Conservation (phyloP, 768 basidiomycete genomes). For the Hygrocybe punicea region DNA sequence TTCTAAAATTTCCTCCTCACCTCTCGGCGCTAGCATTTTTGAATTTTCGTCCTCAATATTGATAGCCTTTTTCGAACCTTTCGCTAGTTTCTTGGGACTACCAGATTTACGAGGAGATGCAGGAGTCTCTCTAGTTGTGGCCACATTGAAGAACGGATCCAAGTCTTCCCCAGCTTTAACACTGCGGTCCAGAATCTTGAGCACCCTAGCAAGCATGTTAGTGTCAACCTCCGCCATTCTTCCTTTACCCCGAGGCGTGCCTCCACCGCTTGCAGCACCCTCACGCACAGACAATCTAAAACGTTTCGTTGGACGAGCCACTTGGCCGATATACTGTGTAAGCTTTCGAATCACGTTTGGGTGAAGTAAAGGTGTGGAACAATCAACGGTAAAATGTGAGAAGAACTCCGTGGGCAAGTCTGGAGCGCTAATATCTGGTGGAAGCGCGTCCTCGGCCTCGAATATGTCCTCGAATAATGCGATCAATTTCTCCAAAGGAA, state of each 20-base stretch:
- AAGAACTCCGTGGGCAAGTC: constrained; percentile 62
- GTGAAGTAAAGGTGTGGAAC: constrained; percentile 58
- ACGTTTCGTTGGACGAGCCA: constrained; percentile 67
- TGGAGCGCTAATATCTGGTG: constrained; percentile 49
- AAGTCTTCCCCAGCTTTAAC: constrained; percentile 73
- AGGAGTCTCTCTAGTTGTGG: constrained; percentile 12
- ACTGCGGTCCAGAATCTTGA: constrained; percentile 77
- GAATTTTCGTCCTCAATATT: constrained; percentile 37
- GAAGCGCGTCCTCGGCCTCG: constrained; percentile 70
- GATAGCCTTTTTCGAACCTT: constrained; percentile 35
- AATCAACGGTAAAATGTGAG: constrained; percentile 57
- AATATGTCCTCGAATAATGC: constrained; percentile 82
- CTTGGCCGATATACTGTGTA: constrained; percentile 63
- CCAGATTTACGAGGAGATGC: constrained; percentile 50
- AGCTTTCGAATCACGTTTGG: constrained; percentile 61
- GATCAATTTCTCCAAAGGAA: constrained; percentile 70
- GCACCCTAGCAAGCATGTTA: constrained; percentile 54
- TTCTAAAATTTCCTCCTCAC: constrained; percentile 24
- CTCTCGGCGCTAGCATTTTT: constrained; percentile 44
- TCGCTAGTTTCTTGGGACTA: constrained; percentile 37
- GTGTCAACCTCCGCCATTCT: constrained; percentile 69
- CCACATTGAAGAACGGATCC: constrained; percentile 55
- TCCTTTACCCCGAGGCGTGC: constrained; percentile 50
- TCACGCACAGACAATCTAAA: constrained; percentile 40
- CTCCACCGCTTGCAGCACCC: constrained; percentile 34